Evolutionary conservation across 306 rosid species (phyloP), one percentile per base, ranked within the genome.

Genomic region (Citrullus mucosospermus): DNA sequence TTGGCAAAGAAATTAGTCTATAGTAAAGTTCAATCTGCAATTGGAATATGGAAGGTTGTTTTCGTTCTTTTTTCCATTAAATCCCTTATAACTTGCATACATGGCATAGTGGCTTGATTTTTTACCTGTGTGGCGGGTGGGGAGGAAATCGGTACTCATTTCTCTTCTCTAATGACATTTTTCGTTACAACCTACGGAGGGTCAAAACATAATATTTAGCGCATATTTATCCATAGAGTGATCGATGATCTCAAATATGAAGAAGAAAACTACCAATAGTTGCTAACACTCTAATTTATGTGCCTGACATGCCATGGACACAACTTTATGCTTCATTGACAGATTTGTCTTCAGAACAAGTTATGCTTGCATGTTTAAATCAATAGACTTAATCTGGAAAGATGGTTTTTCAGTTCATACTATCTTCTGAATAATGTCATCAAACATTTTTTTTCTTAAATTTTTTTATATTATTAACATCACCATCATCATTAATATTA

Each of bases 1-100:
- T 76, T 95, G 84, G 98, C 96, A 41, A 92, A 83, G 82, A 94
- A 82, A 79, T 76, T 94, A 65, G 87, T 94, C 72, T 92, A 95
- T 82, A 83, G 82, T 59, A 92, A 91, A 89, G 89, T 95, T 80
- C 96, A 86, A 81, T 88, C 94, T 44, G 88, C 96, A 72, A 86
- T 95, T 77, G 76, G 75, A 41, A 78, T 78, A 63, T 71, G 62
- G 77, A 48, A 61, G 79, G 85, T 82, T 70, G n/a, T 66, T 38
- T 83, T 38, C 78, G 56, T 36, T 79, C 75, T 41, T 32, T 68
- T 4, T 18, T 68, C 10, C 75, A 44, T 20, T 41, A 1, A 38
- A 62, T 30, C 4, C 69, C 3, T 0, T 9, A 20, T 58, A 56
- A 58, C 63, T 58, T 57, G 62, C 62, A 57, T 20, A 20, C 32